These are phyloP conservation scores for Saccharata proteae DNA, from an alignment of 2,329 filamentous ascomycete genomes.

Conservation along the genomic window DNA sequence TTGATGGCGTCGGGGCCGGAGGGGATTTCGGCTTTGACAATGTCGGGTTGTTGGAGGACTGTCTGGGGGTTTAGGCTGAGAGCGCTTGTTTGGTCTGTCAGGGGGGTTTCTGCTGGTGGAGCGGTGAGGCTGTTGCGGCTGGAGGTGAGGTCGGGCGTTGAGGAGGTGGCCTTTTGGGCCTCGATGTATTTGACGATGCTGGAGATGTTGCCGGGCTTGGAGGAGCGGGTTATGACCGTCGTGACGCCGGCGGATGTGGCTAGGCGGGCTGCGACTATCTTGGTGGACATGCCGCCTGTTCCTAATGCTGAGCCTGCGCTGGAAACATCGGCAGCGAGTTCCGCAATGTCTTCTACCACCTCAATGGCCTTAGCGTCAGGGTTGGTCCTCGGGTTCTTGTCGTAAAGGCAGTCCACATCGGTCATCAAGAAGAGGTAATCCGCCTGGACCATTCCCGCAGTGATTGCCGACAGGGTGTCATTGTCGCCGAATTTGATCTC, in stretches of 20 bases:
- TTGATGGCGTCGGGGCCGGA: constrained; percentile 20
- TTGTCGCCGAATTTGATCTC: constrained; percentile 99
- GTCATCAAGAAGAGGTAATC: constrained; percentile 98
- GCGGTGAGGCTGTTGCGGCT: constrained; percentile 20
- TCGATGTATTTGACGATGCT: constrained; percentile 78
- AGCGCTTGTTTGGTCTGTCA: constrained; percentile 13
- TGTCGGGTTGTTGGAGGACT: constrained; percentile 10
- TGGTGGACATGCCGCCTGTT: constrained; percentile 95
- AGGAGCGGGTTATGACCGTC: constrained; percentile 87
- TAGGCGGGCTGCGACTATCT: constrained; percentile 84
- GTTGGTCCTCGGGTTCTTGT: constrained; percentile 80
- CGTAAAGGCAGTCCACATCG: constrained; percentile 93
- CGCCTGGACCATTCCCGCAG: constrained; percentile 91
- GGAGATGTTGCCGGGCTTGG: constrained; percentile 83
- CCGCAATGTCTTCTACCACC: constrained; percentile 78
- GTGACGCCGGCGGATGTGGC: constrained; percentile 92
- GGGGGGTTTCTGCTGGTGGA: constrained; percentile 16
- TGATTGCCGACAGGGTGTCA: constrained; percentile 92
- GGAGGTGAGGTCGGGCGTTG: constrained; percentile 14
- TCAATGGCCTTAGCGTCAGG: constrained; percentile 82
- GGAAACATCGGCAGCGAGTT: constrained; percentile 78
- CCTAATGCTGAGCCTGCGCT: constrained; percentile 79
- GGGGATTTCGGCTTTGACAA: constrained; percentile 13
- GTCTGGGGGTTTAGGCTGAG: background rate
- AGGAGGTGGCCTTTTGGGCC: constrained; percentile 39